phyloP scores from a whole-genome alignment of 2,329 filamentous ascomycete species.

The Paecilomyces dactylethromorphus region DNA sequence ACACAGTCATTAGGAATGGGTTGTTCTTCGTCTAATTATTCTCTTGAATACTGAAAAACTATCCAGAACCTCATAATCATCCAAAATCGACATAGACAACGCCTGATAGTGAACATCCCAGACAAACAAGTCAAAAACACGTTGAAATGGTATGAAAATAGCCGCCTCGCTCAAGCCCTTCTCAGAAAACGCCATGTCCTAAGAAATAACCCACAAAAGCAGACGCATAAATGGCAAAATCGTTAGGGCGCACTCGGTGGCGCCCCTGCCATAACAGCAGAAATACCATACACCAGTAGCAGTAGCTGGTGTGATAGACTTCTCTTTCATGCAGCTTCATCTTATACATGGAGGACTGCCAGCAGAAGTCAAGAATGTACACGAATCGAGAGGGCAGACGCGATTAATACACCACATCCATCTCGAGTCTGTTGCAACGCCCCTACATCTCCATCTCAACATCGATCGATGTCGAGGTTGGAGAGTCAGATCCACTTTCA shows the following conservation, averaged over 20 bases:
- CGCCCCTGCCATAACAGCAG: not conserved
- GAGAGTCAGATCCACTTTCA: not conserved
- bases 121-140: not conserved
- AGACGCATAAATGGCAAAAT: not conserved
- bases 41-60: not conserved
- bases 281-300: not conserved
- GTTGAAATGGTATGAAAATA: not conserved
- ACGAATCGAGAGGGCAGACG: not conserved
- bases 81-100: not conserved
- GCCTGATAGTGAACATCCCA: not conserved
- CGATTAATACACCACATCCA: not conserved
- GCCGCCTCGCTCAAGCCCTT: not conserved
- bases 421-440: not conserved
- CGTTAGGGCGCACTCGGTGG: not conserved
- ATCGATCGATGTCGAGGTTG: slow-evolving; percentile 11
- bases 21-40: not conserved
- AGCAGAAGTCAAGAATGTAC: not conserved
- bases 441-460: slow-evolving; percentile 22
- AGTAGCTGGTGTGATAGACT: not conserved
- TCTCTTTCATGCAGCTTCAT: not conserved
- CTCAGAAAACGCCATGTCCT: not conserved
- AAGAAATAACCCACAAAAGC: not conserved
- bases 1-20: no score
- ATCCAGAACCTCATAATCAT: not conserved
- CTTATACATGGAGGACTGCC: not conserved